Base-by-base conservation (phyloP, 2,329 filamentous ascomycete genomes). In the Cladorrhinum sp. region DNA sequence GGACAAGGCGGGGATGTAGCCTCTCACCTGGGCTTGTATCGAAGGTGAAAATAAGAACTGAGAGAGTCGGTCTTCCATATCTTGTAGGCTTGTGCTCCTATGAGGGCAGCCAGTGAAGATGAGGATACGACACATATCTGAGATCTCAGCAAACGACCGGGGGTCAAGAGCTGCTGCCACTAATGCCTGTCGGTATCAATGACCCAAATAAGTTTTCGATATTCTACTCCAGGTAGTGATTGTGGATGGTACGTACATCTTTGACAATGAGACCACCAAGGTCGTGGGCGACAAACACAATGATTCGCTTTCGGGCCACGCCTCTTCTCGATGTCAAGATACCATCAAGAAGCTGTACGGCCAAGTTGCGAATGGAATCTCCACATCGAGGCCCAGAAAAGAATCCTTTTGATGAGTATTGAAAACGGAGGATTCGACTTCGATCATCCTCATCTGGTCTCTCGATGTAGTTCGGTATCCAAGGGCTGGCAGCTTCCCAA, bases 211-310 rank as follows among this genome's bases (percentile, higher is more conserved):
- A 20, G 18, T 2, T 50, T 50, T 18, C 12, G 30, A 12, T 12
- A 33, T 50, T 2, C 16, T 10, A 23, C 10, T 2, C 46, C 21
- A 18, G 4, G 21, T 53, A 53, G n/a, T n/a, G n/a, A n/a, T n/a
- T n/a, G n/a, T n/a, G n/a, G n/a, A n/a, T n/a, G n/a, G 52, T 33
- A 55, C 52, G 26, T 36, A 55, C 58, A 36, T 60, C 58, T 30
- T 60, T 60, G 26, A 60, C 52, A 4, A 60, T 24, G 26, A 60
- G 26, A 49, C 58, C 42, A n/a, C 58, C 58, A 7, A 60, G 26
- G 23, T 57, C 58, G 28, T 30, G 53, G 18, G 52, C 42, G 30
- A 60, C 30, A 28, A 60, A 51, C 16, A 28, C 16, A 24, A 60
- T 60, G 4, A 52, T 24, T 20, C 58, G 58, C 2, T 49, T 50